Percentiles rank a stretch among this genome's conserved stretches.
phyloP scores from a whole-genome alignment of 2,329 filamentous ascomycete genomes.

The Colletotrichum plurivorum region DNA sequence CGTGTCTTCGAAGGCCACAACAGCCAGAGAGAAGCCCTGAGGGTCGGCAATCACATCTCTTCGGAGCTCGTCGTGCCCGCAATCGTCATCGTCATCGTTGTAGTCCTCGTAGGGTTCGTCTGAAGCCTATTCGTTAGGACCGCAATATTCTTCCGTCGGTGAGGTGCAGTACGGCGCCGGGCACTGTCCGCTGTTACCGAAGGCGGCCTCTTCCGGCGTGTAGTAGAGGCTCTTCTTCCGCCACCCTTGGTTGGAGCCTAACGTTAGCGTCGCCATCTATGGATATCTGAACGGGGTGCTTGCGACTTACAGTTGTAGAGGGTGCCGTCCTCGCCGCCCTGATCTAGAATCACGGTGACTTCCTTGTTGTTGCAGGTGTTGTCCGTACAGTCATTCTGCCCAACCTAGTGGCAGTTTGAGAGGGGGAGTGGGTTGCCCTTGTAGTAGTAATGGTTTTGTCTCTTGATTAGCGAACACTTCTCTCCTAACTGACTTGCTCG shows the following conservation, averaged over 20 bases:
- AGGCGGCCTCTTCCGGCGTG: too few species aligned
- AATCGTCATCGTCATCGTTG: not conserved
- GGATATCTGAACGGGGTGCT: not conserved
- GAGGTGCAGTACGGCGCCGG: too few species aligned
- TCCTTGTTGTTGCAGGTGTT: conserved; percentile 37
- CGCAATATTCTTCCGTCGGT: too few species aligned
- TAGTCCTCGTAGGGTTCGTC: not conserved
- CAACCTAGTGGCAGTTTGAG: conserved; percentile 37
- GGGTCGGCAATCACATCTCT: too few species aligned
- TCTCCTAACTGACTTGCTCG: not conserved
- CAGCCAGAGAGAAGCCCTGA: not conserved
- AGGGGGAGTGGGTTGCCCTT: conserved; percentile 6
- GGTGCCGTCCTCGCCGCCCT: conserved; percentile 8
- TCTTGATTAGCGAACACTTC: not conserved
- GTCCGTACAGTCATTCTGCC: conserved; percentile 36
- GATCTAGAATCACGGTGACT: conserved; percentile 7
- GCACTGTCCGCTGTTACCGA: too few species aligned
- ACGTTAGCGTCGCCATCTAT: too few species aligned
- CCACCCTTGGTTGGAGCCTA: too few species aligned
- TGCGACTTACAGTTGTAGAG: not conserved
- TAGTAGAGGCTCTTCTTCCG: too few species aligned
- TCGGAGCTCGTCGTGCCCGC: too few species aligned
- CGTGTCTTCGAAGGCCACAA: not conserved
- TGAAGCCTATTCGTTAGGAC: too few species aligned
- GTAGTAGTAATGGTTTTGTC: not conserved